Conservation (phyloP, 371 early-diverging fungal genomes). For the Rhizopus arrhizus region DNA sequence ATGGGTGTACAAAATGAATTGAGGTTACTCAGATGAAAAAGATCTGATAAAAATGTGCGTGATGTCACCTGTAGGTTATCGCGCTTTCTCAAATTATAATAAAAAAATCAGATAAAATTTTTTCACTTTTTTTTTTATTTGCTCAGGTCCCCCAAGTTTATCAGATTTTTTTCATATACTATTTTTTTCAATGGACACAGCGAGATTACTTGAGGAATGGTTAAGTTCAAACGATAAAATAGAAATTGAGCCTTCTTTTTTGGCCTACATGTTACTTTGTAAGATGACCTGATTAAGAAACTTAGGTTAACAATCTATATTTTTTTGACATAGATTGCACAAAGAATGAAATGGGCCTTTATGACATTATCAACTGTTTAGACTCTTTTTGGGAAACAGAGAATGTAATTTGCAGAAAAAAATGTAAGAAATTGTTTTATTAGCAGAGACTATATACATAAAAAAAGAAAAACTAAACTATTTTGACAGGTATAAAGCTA, state of each 20-base stretch:
- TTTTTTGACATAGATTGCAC: slow-evolving; percentile 17
- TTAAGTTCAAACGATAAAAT: slow-evolving; percentile 26
- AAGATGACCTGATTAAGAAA: slow-evolving; percentile 6
- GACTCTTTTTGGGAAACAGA: slow-evolving; percentile 17
- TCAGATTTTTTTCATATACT: slow-evolving; percentile 15
- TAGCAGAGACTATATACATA: no score
- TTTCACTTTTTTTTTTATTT: not conserved
- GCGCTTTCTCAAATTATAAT: no score
- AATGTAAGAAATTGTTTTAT: slow-evolving; percentile 14
- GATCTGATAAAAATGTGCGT: no score
- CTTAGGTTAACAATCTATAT: not conserved
- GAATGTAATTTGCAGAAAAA: slow-evolving; percentile 11
- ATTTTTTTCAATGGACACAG: slow-evolving; percentile 18
- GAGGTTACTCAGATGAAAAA: no score
- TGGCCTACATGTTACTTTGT: slow-evolving; percentile 38
- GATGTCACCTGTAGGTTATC: no score
- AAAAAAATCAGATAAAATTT: slow-evolving; percentile 3
- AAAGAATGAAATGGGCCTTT: slow-evolving; percentile 25
- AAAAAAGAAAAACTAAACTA: not conserved
- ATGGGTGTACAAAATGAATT: no score
- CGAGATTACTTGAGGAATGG: slow-evolving; percentile 27
- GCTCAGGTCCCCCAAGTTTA: slow-evolving; percentile 14
- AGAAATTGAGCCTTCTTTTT: slow-evolving; percentile 36
- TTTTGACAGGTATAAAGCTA: slow-evolving; percentile 29
- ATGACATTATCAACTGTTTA: slow-evolving; percentile 17